Evolutionary conservation across 345 rosid genomes (phyloP).

Genomic region (Eucalyptus tenuipes): DNA sequence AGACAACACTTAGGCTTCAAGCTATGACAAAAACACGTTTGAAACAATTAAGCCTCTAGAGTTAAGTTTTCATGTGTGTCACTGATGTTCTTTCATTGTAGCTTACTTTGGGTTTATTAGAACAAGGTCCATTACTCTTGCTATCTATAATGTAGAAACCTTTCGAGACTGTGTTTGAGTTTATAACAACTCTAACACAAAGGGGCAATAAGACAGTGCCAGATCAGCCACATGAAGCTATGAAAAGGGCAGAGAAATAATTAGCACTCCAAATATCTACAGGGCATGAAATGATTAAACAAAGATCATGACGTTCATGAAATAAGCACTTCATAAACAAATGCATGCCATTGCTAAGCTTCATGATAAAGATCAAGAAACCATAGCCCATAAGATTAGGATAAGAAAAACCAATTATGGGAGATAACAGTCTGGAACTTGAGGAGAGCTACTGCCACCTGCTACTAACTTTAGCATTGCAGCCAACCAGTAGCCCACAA

Average conservation of each 20-base stretch:
- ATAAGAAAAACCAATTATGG: neutral
- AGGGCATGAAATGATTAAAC: neutral
- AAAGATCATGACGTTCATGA: neutral
- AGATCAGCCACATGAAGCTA: constrained; percentile 92
- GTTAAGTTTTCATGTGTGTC: too few species aligned
- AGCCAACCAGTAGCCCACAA: neutral
- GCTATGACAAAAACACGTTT: too few species aligned
- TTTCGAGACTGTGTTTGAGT: neutral
- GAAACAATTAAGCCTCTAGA: neutral
- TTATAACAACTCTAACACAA: neutral
- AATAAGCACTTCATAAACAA: neutral
- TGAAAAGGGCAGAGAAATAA: neutral
- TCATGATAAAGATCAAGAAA: neutral
- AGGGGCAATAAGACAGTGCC: constrained; percentile 67
- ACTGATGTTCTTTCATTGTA: neutral
- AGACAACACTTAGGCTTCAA: too few species aligned
- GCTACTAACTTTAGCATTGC: neutral
- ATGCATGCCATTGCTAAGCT: neutral
- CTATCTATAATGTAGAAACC: neutral
- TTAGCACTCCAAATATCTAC: neutral
- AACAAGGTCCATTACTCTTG: neutral
- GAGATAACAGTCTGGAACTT: neutral
- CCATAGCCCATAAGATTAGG: neutral
- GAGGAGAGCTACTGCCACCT: neutral
- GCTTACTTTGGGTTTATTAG: neutral